Evolutionary conservation across 805 yeast species (phyloP), one percentile per base, ranked within the genome.

Genomic region (Nakazawaea ernobii): DNA sequence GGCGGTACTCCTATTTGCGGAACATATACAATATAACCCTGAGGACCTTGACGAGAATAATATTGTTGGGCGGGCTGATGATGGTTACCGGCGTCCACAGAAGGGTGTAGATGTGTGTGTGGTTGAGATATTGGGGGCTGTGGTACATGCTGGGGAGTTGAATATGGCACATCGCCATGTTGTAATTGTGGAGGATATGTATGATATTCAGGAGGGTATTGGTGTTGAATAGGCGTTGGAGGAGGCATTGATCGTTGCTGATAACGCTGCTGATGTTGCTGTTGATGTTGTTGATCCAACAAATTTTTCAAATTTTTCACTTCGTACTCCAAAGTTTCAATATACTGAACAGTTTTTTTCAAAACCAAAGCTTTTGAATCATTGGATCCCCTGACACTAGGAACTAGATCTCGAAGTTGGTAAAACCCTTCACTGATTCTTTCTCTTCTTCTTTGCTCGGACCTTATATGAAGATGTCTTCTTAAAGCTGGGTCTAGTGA

Each of bases 351-450:
- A 1, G 73, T 64, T 54, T 70, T 70, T 39, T 63, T 67, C 41
- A 72, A 59, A 13, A 71, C 67, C 44, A 63, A 64, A 0, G 76
- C 75, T 53, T 72, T 72, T n/a, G 76, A 71, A 46, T 70, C 75
- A 51, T 66, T 69, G 6, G 70, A 62, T 13, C 68, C 63, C 32
- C 68, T 59, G 37, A 73, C 60, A 14, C 65, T 61, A 3, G 77
- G 77, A 8, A 72, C 73, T 1, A 68, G 53, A 41, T 57, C 55
- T 46, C 66, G 65, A 15, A 72, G 56, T 41, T 61, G 63, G 35
- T 67, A 63, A 51, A 72, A 72, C 14, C 77, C 77, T 43, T 73
- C 77, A 35, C 70, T 70, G 44, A 72, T 72, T 49, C 67, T 65
- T 46, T 71, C 75, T 30, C 77, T 60, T 38, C 77, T 61, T 37